Evolutionary conservation across 192 early-diverging fungal species (phyloP).

Genomic region (Backusella westeae): DNA sequence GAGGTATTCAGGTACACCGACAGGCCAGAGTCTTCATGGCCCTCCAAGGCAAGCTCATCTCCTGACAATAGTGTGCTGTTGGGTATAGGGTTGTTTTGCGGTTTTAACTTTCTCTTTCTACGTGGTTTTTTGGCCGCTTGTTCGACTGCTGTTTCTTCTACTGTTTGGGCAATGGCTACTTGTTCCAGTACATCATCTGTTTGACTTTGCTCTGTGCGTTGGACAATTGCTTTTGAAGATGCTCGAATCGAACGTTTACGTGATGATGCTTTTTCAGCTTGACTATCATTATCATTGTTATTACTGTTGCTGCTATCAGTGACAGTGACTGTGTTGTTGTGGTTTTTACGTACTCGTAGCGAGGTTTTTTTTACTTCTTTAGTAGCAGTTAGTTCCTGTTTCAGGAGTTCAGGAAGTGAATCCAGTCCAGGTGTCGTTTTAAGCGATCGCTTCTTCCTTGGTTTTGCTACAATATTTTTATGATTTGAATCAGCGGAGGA

Average conservation of each 20-base stretch:
- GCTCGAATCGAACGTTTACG: conserved; percentile 10
- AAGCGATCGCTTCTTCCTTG: not conserved
- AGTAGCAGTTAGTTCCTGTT: not conserved
- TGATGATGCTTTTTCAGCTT: not conserved
- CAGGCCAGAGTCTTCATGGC: not conserved
- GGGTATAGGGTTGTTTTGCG: not conserved
- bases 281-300: not conserved
- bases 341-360: not conserved
- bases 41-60: conserved; percentile 1
- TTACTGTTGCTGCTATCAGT: not conserved
- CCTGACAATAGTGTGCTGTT: not conserved
- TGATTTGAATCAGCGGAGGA: not conserved
- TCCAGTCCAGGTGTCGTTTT: not conserved
- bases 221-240: not conserved
- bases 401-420: not conserved
- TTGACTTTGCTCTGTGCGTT: not conserved
- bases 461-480: not conserved
- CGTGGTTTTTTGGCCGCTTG: not conserved
- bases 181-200: not conserved
- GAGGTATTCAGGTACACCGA: not conserved
- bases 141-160: not conserved
- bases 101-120: conserved; percentile 1
- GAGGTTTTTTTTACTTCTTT: not conserved
- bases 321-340: not conserved
- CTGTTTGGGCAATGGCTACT: not conserved